Percentiles rank a stretch among this genome's conserved stretches.
These are phyloP conservation scores for Keithomyces neogunnii DNA, from an alignment of 2,329 filamentous ascomycete species.

Conservation along the genomic window DNA sequence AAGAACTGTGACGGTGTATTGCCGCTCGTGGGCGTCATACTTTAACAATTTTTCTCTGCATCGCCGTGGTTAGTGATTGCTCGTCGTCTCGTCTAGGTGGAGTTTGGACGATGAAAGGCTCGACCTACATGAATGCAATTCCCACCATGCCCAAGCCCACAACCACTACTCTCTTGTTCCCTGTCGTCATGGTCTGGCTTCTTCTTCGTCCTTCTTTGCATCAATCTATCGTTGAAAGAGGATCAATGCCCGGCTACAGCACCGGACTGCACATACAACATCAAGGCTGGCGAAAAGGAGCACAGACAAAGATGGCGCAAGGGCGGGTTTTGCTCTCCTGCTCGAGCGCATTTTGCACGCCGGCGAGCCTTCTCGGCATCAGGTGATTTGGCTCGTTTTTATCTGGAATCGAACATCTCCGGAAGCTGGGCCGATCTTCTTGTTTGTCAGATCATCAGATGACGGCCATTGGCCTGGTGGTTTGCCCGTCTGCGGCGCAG, in stretches of 20 bases:
- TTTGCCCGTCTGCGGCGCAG: too few relatives aligned
- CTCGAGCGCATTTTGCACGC: too few relatives aligned
- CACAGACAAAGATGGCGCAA: too few relatives aligned
- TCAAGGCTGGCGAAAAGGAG: too few relatives aligned
- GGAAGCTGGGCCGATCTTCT: not conserved
- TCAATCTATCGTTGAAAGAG: too few relatives aligned
- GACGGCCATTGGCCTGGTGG: not conserved
- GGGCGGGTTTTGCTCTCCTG: too few relatives aligned
- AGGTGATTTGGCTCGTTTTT: not conserved
- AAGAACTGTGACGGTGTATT: slow-evolving; percentile 77
- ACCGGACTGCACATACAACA: too few relatives aligned
- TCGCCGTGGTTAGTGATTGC: not conserved
- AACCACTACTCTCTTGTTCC: slow-evolving; percentile 61
- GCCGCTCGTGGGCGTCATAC: slow-evolving; percentile 63
- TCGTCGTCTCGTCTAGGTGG: not conserved
- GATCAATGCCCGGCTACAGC: too few relatives aligned
- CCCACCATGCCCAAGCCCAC: slow-evolving; percentile 90
- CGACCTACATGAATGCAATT: slow-evolving; percentile 73
- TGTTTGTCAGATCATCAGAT: not conserved
- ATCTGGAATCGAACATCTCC: slow-evolving; percentile 4
- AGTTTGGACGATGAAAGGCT: not conserved
- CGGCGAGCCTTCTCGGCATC: not conserved
- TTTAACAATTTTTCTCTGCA: slow-evolving; percentile 80
- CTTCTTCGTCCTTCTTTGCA: too few relatives aligned
- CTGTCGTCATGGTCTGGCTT: not conserved